A percentile compares a stretch with the other conserved stretches of the same genome.
Evolutionary conservation across 108 stramenopile genomes (phyloP).

Genomic region (Discostella stelligeroides): DNA sequence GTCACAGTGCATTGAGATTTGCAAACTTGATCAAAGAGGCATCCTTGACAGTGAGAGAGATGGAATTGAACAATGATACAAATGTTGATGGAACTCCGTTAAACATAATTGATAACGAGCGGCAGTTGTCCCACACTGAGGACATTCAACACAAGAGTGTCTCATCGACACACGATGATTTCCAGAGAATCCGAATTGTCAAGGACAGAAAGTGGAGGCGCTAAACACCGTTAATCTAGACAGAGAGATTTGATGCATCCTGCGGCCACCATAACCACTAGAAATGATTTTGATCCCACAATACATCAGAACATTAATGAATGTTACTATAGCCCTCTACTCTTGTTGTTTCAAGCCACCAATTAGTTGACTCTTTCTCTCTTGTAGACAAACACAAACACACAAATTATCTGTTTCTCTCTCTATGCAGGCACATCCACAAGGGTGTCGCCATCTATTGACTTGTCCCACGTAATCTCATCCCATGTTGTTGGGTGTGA

Average conservation of each 20-base stretch:
- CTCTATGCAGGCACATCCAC: too few relatives aligned
- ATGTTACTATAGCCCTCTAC: too few relatives aligned
- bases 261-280: too few relatives aligned
- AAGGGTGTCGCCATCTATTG: too few relatives aligned
- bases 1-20: slow-evolving; percentile 43
- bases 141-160: neutral
- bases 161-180: slow-evolving; percentile 51
- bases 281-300: too few relatives aligned
- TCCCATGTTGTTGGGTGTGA: neutral
- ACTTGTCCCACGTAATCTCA: neutral
- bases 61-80: neutral
- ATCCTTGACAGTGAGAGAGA: neutral
- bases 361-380: too few relatives aligned
- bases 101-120: neutral
- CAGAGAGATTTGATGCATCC: too few relatives aligned
- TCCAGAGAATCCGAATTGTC: slow-evolving; percentile 58
- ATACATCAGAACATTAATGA: too few relatives aligned
- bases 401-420: too few relatives aligned
- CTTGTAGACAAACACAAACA: too few relatives aligned
- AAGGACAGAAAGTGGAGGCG: slow-evolving; percentile 26
- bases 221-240: too few relatives aligned
- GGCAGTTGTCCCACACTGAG: neutral
- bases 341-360: too few relatives aligned
- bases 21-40: slow-evolving; percentile 27
- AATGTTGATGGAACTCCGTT: neutral